A percentile compares a stretch with the other conserved stretches of the same genome.
These are phyloP conservation scores for thale cress (Arabidopsis thaliana) DNA, from an alignment of 345 rosid species.

Conservation along the genomic window DNA sequence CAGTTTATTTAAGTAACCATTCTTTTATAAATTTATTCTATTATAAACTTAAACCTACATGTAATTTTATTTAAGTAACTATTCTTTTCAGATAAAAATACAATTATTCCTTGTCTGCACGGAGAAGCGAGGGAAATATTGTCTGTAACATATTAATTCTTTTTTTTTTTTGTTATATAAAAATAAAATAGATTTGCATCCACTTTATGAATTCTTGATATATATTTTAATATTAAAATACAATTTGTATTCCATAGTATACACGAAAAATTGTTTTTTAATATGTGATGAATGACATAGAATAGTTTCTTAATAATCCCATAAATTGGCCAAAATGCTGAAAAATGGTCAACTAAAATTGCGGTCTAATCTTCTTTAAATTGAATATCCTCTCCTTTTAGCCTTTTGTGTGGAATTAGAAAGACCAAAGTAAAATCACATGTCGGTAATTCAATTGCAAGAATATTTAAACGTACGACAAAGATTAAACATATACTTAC, in stretches of 20 bases:
- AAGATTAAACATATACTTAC: constrained; percentile 1
- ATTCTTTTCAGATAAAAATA: background rate
- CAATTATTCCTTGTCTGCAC: constrained; percentile 21
- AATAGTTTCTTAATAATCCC: background rate
- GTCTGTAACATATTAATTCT: background rate
- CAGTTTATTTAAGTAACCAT: too few species aligned
- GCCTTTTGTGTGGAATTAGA: constrained; percentile 17
- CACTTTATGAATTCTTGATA: background rate
- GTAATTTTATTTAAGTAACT: too few species aligned
- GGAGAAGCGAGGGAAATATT: background rate
- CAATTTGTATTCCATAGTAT: too few species aligned
- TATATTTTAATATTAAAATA: too few species aligned
- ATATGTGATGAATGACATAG: background rate
- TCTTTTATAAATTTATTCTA: too few species aligned
- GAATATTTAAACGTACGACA: constrained; percentile 23
- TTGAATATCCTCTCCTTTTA: background rate
- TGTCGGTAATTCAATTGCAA: constrained; percentile 20
- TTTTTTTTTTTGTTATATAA: background rate
- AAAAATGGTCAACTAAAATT: constrained; percentile 30
- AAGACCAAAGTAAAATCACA: constrained; percentile 34
- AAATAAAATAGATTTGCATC: background rate
- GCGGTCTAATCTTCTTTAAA: constrained; percentile 8
- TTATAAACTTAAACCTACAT: too few species aligned
- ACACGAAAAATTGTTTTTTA: background rate
- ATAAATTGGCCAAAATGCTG: background rate